Evolutionary conservation across 2,329 filamentous ascomycete genomes (phyloP).

Genomic region (Diaporthe australafricana): DNA sequence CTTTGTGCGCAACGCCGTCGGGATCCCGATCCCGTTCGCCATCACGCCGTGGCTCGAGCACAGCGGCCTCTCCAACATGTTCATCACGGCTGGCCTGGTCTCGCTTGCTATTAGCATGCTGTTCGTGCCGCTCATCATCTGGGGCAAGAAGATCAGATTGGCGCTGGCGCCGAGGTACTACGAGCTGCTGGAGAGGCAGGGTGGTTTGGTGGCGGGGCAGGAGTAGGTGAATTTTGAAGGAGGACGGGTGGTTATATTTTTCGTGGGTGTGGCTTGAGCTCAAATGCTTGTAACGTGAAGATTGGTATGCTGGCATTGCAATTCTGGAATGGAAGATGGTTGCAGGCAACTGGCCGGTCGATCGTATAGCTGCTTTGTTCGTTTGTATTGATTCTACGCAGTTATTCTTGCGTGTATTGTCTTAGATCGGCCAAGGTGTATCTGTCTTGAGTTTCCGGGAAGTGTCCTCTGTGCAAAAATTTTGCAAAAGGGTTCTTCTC

Average conservation of each 20-base stretch:
- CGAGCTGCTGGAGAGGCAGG: slow-evolving; percentile 7
- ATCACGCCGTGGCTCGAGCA: slow-evolving; percentile 11
- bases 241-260: background rate
- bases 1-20: slow-evolving; percentile 23
- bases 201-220: background rate
- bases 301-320: background rate
- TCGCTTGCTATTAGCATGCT: slow-evolving; percentile 1
- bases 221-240: background rate
- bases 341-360: background rate
- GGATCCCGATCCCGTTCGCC: slow-evolving; percentile 31
- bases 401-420: background rate
- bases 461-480: background rate
- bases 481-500: background rate
- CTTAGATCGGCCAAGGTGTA: background rate
- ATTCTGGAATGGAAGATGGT: background rate
- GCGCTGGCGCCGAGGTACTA: background rate
- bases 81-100: background rate
- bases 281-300: too few relatives aligned
- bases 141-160: slow-evolving; percentile 17
- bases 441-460: background rate
- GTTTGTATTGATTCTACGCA: background rate
- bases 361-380: background rate
- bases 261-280: background rate
- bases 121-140: slow-evolving; percentile 14
- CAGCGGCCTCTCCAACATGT: slow-evolving; percentile 9